phyloP scores from a whole-genome alignment of 1,284 basidiomycete genomes.

The Grifola frondosa region DNA sequence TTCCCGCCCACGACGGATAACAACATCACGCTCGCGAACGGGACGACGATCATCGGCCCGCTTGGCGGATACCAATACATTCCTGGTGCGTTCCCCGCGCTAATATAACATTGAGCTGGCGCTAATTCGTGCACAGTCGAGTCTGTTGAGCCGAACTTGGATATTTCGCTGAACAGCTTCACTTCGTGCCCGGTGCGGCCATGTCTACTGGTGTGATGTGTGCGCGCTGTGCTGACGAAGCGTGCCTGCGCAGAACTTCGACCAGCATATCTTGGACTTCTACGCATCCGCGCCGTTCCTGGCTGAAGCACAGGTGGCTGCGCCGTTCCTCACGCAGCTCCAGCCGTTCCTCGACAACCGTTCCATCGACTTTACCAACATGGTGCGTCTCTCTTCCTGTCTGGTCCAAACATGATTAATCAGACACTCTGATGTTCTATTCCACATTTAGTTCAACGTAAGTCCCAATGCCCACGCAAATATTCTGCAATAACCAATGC shows the following conservation, averaged over 20 bases:
- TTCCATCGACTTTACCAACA: conserved; percentile 42
- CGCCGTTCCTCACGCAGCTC: conserved; percentile 43
- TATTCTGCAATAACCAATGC: too few relatives aligned
- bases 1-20: conserved; percentile 32
- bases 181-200: conserved; percentile 35
- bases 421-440: not conserved
- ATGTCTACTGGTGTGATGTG: not conserved
- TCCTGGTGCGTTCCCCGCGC: conserved; percentile 11
- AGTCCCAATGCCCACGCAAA: not conserved
- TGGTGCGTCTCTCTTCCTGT: conserved; percentile 25
- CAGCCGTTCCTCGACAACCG: conserved; percentile 41
- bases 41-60: conserved; percentile 32
- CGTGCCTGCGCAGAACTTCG: conserved; percentile 18
- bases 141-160: conserved; percentile 40
- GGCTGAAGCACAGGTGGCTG: conserved; percentile 31
- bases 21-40: conserved; percentile 41
- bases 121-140: conserved; percentile 23
- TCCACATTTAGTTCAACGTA: conserved; percentile 12
- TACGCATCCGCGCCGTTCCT: conserved; percentile 36
- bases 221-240: too few relatives aligned
- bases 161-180: conserved; percentile 44
- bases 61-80: conserved; percentile 40
- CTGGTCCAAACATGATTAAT: too few relatives aligned
- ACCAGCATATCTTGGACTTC: conserved; percentile 20
- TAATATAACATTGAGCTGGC: not conserved